phyloP scores from a whole-genome alignment of 2,329 filamentous ascomycete genomes.

The Sporothrix phasma region DNA sequence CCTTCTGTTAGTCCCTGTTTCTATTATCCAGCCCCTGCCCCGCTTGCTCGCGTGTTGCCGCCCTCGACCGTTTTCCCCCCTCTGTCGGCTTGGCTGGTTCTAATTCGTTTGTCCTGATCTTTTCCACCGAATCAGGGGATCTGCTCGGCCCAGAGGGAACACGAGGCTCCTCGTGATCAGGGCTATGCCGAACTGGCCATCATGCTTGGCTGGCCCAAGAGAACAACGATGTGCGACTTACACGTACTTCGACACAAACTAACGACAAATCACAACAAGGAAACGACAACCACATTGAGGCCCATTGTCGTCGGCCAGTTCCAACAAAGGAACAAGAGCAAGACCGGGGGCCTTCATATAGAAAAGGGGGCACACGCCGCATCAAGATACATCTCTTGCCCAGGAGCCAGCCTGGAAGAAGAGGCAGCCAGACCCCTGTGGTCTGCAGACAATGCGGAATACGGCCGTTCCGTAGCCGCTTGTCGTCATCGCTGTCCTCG shows the following conservation, averaged over 20 bases:
- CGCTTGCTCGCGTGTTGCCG: too few species aligned
- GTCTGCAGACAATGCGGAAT: not conserved
- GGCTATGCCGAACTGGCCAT: conserved; percentile 4
- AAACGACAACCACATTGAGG: not conserved
- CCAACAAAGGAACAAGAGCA: not conserved
- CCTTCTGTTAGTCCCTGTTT: too few species aligned
- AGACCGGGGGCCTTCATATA: not conserved
- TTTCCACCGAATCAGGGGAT: conserved; percentile 1
- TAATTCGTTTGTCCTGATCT: not conserved
- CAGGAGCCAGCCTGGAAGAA: not conserved
- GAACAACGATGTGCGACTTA: not conserved
- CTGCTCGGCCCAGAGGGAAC: not conserved
- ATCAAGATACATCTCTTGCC: not conserved
- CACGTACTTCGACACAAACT: not conserved
- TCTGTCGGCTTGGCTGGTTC: not conserved
- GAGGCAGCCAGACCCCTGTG: not conserved
- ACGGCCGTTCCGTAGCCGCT: not conserved
- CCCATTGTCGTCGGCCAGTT: not conserved
- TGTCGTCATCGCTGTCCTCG: not conserved
- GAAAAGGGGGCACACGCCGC: not conserved
- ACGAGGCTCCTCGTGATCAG: not conserved
- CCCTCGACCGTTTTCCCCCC: too few species aligned
- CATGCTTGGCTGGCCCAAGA: not conserved
- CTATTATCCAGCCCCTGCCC: too few species aligned
- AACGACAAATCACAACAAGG: not conserved